Evolutionary conservation across 1,139 yeast species (phyloP).

Genomic region (Yamadazyma friedrichii): DNA sequence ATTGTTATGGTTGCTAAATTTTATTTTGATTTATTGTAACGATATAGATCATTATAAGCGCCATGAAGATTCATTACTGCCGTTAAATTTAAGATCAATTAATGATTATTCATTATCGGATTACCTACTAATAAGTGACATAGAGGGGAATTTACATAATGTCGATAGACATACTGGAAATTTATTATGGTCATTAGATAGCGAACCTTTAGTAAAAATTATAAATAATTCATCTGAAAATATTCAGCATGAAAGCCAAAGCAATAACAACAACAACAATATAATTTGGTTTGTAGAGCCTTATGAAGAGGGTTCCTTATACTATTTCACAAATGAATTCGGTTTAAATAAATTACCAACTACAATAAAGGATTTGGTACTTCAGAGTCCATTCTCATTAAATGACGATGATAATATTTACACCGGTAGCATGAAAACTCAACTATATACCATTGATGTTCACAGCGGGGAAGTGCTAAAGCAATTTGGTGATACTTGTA

Average conservation of each 20-base stretch:
- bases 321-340: conserved; percentile 71
- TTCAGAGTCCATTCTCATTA: conserved; percentile 79
- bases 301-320: conserved; percentile 79
- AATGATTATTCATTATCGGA: conserved; percentile 61
- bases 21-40: not conserved
- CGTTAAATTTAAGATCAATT: conserved; percentile 41
- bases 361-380: conserved; percentile 72
- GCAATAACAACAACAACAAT: conserved; percentile 22
- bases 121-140: conserved; percentile 69
- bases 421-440: conserved; percentile 80
- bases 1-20: not conserved
- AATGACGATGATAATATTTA: conserved; percentile 85
- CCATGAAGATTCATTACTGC: conserved; percentile 16
- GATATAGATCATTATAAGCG: not conserved
- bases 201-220: conserved; percentile 50
- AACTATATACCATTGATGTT: conserved; percentile 73
- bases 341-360: conserved; percentile 86
- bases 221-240: conserved; percentile 21
- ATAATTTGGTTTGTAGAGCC: conserved; percentile 88
- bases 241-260: not conserved
- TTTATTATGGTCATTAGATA: conserved; percentile 71
- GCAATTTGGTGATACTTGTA: conserved; percentile 45
- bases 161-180: conserved; percentile 76
- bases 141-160: conserved; percentile 88
- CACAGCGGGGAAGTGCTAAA: conserved; percentile 74